phyloP scores from a whole-genome alignment of 2,329 filamentous ascomycete genomes.

The Xylariaceae sp. region DNA sequence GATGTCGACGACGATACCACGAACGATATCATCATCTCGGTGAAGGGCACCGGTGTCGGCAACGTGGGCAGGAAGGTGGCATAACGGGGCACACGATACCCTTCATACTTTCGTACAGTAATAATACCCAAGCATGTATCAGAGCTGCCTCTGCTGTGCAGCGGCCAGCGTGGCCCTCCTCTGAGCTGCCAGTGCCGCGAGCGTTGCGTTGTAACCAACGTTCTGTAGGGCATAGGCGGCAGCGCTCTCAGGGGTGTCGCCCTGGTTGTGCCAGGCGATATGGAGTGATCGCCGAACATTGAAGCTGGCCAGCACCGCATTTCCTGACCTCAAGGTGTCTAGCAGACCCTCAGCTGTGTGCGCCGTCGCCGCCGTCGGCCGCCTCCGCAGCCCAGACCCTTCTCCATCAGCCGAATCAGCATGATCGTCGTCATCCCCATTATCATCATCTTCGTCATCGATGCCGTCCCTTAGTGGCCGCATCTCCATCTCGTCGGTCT shows the following conservation, averaged over 20 bases:
- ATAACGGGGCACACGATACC: slow-evolving; percentile 27
- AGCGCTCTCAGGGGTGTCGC: slow-evolving; percentile 29
- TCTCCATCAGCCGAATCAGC: too few species aligned
- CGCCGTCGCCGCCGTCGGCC: slow-evolving; percentile 8
- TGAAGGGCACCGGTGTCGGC: slow-evolving; percentile 88
- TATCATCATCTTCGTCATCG: slow-evolving; percentile 5
- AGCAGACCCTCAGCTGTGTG: slow-evolving; percentile 20
- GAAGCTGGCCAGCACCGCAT: slow-evolving; percentile 46
- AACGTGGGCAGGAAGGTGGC: slow-evolving; percentile 90
- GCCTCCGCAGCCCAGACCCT: slow-evolving; percentile 21
- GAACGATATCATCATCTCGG: slow-evolving; percentile 73
- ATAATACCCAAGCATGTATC: slow-evolving; percentile 9
- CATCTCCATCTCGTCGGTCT: slow-evolving; percentile 39
- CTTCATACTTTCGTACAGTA: slow-evolving; percentile 21
- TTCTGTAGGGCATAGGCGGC: slow-evolving; percentile 45
- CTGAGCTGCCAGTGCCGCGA: slow-evolving; percentile 44
- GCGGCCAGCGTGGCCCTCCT: slow-evolving; percentile 28
- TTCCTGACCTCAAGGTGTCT: slow-evolving; percentile 47
- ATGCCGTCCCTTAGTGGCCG: slow-evolving; percentile 24
- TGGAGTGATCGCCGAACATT: slow-evolving; percentile 43
- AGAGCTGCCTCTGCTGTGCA: slow-evolving; percentile 18
- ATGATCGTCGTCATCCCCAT: slow-evolving; percentile 11
- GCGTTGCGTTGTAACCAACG: slow-evolving; percentile 46
- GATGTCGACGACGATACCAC: slow-evolving; percentile 61
- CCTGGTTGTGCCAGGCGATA: slow-evolving; percentile 37